Base-by-base conservation (phyloP, 768 basidiomycete species). In the Pisolithus microcarpus region DNA sequence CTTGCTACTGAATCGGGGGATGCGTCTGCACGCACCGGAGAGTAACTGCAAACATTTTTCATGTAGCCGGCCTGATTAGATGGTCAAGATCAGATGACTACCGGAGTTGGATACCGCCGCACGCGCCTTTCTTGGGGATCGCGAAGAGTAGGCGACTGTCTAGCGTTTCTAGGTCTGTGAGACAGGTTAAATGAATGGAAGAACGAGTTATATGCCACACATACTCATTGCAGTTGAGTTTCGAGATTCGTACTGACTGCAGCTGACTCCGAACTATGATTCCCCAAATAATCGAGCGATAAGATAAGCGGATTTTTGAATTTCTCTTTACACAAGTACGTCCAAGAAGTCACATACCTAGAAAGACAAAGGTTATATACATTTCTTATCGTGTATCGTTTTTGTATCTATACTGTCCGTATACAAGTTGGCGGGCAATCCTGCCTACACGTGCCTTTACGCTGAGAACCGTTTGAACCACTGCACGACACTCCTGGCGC, bases 61-160 rank as follows among this genome's bases (percentile, higher is more conserved):
- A 60, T 95, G 78, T 51, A 99, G 74, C 57, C 95, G 75, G 50
- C 91, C 91, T 93, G 44, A 13, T 42, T 19, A 11, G 26, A 44
- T 30, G 15, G n/a, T 26, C 23, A 15, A 44, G 43, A 44, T 44
- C 43, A 26, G 26, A 6, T 15, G 10, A 24, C 23, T 38, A 56
- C 49, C 40, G 55, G 50, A n/a, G 16, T 42, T 9, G 26, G 30
- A 10, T 2, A 31, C 2, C 24, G 40, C 23, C 18, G 13, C 15
- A 60, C 57, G 43, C 56, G 85, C 95, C 95, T 81, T 98, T 99
- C 76, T 98, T 98, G 2, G 95, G 95, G 59, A 99, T 90, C 8
- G 94, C 95, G 59, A 99, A 95, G 37, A 99, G 75, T 54, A 95
- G 64, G 39, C 93, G 81, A 43, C 91, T 92, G 54, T 90, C 78